These are phyloP conservation scores for Phytophthora hybrid DNA, from an alignment of 352 stramenopile genomes.

Conservation along the genomic window DNA sequence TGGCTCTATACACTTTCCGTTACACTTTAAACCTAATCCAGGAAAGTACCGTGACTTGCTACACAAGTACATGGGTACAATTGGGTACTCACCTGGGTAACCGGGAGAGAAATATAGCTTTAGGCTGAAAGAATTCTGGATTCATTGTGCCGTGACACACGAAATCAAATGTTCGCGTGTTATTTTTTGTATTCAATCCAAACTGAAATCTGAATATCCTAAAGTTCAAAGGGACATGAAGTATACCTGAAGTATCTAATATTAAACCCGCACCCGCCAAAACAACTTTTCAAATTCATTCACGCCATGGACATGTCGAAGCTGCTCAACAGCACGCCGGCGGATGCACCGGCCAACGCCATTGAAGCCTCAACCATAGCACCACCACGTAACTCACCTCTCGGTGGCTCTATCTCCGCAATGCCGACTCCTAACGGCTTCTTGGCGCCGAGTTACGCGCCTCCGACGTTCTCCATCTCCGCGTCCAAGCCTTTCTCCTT, in stretches of 20 bases:
- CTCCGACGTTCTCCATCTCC: background rate
- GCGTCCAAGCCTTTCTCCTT: background rate
- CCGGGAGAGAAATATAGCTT: too few species aligned
- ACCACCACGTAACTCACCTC: background rate
- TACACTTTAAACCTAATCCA: too few species aligned
- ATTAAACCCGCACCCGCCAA: background rate
- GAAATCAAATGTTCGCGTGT: too few species aligned
- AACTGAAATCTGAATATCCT: background rate
- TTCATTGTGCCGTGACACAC: too few species aligned
- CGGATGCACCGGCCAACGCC: background rate
- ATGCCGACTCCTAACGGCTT: background rate
- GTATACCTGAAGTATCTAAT: background rate
- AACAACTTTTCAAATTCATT: background rate
- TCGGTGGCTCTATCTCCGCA: background rate
- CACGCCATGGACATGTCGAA: conserved; percentile 16
- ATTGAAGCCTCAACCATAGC: background rate
- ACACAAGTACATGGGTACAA: too few species aligned
- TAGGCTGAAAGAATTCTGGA: too few species aligned
- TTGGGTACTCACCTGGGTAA: too few species aligned
- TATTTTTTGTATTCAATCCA: background rate
- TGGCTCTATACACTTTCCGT: too few species aligned
- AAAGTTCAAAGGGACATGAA: background rate
- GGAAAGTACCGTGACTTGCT: too few species aligned
- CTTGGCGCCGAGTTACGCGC: background rate
- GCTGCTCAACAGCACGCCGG: conserved; percentile 3